These are phyloP conservation scores for Eucalyptus curtisii DNA, from an alignment of 345 rosid genomes.

Conservation along the genomic window DNA sequence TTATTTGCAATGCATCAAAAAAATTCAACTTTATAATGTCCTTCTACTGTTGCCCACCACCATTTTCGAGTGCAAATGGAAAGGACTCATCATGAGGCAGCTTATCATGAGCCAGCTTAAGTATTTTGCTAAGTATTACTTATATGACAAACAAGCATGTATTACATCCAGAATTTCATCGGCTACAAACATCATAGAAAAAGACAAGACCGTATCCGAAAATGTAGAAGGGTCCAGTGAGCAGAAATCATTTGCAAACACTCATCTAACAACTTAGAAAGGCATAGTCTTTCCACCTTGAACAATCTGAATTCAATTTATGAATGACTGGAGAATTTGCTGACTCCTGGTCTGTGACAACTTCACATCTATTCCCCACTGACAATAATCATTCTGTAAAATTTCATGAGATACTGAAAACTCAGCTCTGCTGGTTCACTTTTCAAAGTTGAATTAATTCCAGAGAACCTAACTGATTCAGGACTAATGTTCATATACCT, in stretches of 20 bases:
- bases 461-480: background rate
- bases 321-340: background rate
- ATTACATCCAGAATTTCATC: background rate
- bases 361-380: background rate
- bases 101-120: background rate
- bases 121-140: background rate
- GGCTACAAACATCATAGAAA: background rate
- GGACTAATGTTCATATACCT: background rate
- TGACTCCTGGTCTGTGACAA: background rate
- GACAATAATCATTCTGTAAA: background rate
- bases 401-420: background rate
- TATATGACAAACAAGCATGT: background rate
- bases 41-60: background rate
- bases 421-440: background rate
- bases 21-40: background rate
- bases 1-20: background rate
- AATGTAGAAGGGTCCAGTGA: background rate
- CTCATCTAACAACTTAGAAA: background rate
- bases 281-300: background rate
- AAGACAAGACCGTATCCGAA: background rate
- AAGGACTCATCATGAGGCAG: background rate
- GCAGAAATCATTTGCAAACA: background rate
- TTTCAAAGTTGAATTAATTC: background rate
- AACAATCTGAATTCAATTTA: background rate
- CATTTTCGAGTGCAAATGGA: background rate